These are phyloP conservation scores for Botryotinia globosa DNA, from an alignment of 2,329 filamentous ascomycete genomes.

Conservation along the genomic window DNA sequence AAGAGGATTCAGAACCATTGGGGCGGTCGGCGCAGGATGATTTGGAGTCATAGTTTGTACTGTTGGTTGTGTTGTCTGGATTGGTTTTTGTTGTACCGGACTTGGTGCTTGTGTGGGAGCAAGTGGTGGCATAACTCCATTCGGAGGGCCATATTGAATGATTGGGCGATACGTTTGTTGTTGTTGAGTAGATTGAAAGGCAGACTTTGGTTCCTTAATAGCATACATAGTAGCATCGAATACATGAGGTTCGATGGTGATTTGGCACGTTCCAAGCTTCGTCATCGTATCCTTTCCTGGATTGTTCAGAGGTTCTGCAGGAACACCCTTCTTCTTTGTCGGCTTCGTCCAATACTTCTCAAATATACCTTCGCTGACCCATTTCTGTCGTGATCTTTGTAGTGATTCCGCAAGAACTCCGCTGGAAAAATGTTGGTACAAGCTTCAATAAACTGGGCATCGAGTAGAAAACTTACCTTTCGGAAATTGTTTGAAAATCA, in stretches of 20 bases:
- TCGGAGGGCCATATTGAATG: conserved; percentile 64
- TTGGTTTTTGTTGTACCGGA: conserved; percentile 36
- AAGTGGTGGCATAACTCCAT: conserved; percentile 58
- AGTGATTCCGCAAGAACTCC: conserved; percentile 74
- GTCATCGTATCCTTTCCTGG: conserved; percentile 69
- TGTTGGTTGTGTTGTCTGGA: conserved; percentile 30
- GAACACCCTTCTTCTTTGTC: conserved; percentile 62
- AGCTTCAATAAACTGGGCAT: conserved; percentile 9
- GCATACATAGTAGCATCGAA: conserved; percentile 73
- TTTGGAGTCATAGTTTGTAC: conserved; percentile 22
- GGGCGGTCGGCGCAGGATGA: conserved; percentile 12
- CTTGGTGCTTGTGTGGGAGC: conserved; percentile 43
- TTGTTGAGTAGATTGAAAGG: conserved; percentile 37
- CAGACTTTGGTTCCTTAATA: conserved; percentile 57
- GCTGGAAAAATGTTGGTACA: conserved; percentile 44
- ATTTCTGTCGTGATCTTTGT: conserved; percentile 68
- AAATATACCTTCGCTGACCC: conserved; percentile 70
- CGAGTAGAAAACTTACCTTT: conserved; percentile 53
- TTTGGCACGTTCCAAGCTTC: conserved; percentile 68
- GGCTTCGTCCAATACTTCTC: conserved; percentile 78
- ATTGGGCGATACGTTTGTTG: conserved; percentile 50
- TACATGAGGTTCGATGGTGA: conserved; percentile 76
- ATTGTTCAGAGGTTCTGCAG: conserved; percentile 60
- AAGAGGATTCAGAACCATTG: not conserved
- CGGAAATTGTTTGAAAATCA: conserved; percentile 71